Percentiles rank a stretch among this genome's conserved stretches.
phyloP scores from a whole-genome alignment of 257 asterid genomes.

The Salvia miltiorrhiza region DNA sequence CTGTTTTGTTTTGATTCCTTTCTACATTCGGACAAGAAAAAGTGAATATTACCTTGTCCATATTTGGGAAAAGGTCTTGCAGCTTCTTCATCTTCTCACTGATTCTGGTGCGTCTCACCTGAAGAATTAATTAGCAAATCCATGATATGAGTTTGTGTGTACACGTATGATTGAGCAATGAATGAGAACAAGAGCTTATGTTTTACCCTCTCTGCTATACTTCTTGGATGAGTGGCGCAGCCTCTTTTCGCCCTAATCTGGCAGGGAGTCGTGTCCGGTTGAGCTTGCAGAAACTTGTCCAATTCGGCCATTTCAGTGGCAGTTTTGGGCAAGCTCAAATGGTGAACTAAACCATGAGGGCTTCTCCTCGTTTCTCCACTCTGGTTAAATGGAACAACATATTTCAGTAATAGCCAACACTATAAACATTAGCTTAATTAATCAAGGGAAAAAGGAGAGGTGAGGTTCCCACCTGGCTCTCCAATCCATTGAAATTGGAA shows the following conservation, averaged over 20 bases:
- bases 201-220: conserved; percentile 90
- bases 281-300: conserved; percentile 65
- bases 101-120: conserved; percentile 74
- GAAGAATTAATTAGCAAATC: neutral
- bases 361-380: conserved; percentile 42
- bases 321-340: conserved; percentile 76
- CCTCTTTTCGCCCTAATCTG: conserved; percentile 90
- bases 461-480: conserved; percentile 37
- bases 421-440: neutral
- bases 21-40: neutral
- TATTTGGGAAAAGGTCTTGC: conserved; percentile 79
- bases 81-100: conserved; percentile 87
- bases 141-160: neutral
- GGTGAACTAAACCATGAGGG: conserved; percentile 52
- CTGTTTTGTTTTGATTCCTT: too few species aligned
- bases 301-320: conserved; percentile 48
- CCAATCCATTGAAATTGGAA: conserved; percentile 45
- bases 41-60: conserved; percentile 66
- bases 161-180: neutral
- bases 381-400: conserved; percentile 25
- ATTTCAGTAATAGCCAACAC: neutral
- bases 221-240: conserved; percentile 88
- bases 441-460: neutral
- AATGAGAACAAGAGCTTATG: neutral
- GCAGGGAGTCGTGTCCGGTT: conserved; percentile 62